Evolutionary conservation across 768 basidiomycete species (phyloP).

Genomic region (Boletus rubescentipes): DNA sequence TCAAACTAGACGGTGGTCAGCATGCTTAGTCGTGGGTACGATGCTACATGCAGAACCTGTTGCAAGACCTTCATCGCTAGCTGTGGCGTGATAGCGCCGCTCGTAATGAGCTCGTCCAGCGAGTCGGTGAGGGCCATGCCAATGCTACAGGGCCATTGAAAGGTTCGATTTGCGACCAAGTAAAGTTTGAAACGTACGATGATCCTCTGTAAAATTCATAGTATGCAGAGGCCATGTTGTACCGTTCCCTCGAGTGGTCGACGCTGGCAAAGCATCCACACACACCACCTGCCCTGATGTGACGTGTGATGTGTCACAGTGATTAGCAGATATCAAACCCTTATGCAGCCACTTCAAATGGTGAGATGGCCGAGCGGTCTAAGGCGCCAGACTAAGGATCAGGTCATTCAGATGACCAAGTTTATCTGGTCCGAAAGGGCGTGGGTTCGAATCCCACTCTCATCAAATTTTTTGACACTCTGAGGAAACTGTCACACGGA

Average conservation of each 20-base stretch:
- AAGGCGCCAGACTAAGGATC: constrained; percentile 62
- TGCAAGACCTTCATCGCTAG: constrained; percentile 98
- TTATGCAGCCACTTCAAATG: neutral
- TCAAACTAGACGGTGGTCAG: constrained; percentile 68
- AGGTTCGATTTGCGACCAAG: neutral
- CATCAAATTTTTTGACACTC: constrained; percentile 18
- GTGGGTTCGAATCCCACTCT: constrained; percentile 45
- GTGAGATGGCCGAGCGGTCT: constrained; percentile 60
- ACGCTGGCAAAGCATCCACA: constrained; percentile 1
- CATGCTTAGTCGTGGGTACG: neutral
- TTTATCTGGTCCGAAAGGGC: constrained; percentile 40
- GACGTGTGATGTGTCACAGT: constrained; percentile 26
- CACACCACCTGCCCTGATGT: neutral
- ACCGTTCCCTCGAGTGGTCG: constrained; percentile 12
- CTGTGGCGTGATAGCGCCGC: constrained; percentile 95
- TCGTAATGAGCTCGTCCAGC: constrained; percentile 96
- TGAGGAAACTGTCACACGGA: no score
- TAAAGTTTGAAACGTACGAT: constrained; percentile 56
- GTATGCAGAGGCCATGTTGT: constrained; percentile 74
- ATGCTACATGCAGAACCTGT: constrained; percentile 61
- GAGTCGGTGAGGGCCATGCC: constrained; percentile 98
- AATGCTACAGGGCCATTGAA: constrained; percentile 54
- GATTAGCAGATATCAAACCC: accelerated
- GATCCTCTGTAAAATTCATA: constrained; percentile 93
- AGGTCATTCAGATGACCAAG: constrained; percentile 30